Percentiles rank a stretch among this genome's conserved stretches.
Evolutionary conservation across 2,329 filamentous ascomycete genomes (phyloP).

Genomic region (Diplodia corticola): DNA sequence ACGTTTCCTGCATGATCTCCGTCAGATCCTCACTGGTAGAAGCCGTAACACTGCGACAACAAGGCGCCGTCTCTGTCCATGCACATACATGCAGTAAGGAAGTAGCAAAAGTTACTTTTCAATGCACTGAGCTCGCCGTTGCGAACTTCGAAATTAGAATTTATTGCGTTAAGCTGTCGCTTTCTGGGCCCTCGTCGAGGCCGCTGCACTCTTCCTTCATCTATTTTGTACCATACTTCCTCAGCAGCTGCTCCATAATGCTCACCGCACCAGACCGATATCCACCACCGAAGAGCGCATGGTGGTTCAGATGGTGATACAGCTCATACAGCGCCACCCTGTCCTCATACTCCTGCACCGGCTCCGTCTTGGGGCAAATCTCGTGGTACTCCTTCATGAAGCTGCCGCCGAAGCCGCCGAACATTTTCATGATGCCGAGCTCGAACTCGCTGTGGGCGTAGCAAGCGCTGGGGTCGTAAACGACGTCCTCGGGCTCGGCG

Average conservation of each 20-base stretch:
- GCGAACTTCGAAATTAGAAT: no score
- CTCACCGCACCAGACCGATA: constrained; percentile 75
- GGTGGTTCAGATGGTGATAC: constrained; percentile 91
- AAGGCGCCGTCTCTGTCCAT: no score
- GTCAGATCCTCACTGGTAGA: neutral
- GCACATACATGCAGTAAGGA: no score
- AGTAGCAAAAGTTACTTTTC: no score
- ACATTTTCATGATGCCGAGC: constrained; percentile 94
- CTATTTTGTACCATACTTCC: constrained; percentile 58
- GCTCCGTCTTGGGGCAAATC: constrained; percentile 76
- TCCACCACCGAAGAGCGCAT: constrained; percentile 77
- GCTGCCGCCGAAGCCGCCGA: constrained; percentile 73
- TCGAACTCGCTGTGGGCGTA: constrained; percentile 91
- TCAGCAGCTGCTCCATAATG: constrained; percentile 74
- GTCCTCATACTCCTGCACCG: constrained; percentile 81
- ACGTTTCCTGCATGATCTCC: neutral
- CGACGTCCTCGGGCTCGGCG: constrained; percentile 66
- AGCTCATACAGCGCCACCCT: constrained; percentile 78
- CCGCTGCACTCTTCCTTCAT: no score
- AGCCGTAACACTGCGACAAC: no score
- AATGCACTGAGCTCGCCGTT: no score
- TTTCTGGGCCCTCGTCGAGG: no score
- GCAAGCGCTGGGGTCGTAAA: constrained; percentile 78
- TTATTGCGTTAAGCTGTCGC: no score
- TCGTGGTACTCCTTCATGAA: constrained; percentile 79